Base-by-base conservation (phyloP, 345 rosid species). In the Lumnitzera littorea region DNA sequence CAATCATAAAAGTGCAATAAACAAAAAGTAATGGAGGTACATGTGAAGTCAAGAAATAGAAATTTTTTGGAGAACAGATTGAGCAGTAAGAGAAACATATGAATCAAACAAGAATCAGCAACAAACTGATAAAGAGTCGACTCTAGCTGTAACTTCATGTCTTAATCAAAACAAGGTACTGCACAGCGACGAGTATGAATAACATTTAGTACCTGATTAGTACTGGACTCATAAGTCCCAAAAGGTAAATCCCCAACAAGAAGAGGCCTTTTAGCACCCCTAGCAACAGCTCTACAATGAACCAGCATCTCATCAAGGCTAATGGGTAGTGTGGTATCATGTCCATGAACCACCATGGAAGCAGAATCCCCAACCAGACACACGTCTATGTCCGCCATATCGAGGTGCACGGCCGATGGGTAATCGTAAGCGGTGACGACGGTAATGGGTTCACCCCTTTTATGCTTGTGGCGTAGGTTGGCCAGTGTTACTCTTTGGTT, bases 181-280 rank as follows among this genome's bases (percentile, higher is more conserved):
- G 29, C 12, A 13, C 51, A 62, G 13, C 13, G 12, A 47, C 7
- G 43, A 36, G 3, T 36, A 36, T 36, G 9, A 62, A 13, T 11
- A 25, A 2, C 11, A 15, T 27, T 4, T 23, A 13, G 13, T 60
- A 84, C 99, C 96, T 84, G 92, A 59, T 31, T 51, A 50, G 70
- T 5, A 78, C 80, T 80, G 23, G 99, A 81, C 65, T 94, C 99
- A 16, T 94, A 94, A 10, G 90, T 69, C 48, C 99, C 97, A 55
- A 88, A 90, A 0, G 97, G 96, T 76, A 90, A 73, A 77, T 94
- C 97, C 5, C 99, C 97, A 11, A 90, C 84, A n/a, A 94, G 95
- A 36, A 94, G 79, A 4, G 95, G 92, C 36, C 72, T 61, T 47
- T 65, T 81, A 51, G 96, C 97, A 20, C 97, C 96, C 3, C 96